Base-by-base conservation (phyloP, 768 basidiomycete species). In the Lentinula sp. region DNA sequence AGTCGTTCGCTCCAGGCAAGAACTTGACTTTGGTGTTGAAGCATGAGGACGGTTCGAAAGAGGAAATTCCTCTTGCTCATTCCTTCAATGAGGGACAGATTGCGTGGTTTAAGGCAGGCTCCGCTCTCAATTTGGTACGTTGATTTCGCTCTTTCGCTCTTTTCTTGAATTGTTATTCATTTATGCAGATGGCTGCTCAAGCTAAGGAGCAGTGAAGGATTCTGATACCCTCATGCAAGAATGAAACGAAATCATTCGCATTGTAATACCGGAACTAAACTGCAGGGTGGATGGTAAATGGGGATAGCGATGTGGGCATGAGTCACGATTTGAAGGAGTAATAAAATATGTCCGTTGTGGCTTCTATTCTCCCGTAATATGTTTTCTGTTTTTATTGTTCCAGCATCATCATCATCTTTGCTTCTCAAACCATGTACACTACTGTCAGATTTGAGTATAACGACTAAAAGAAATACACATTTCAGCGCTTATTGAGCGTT, bases 51-150 rank as follows among this genome's bases (percentile, higher is more conserved):
- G 93, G 94, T 40, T 77, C 79, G 61, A 80, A 79, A 68, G 89
- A 93, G 80, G 82, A 91, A 69, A 80, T 96, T 65, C 52, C 82
- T 21, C 86, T 95, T 62, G 91, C 92, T 28, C 94, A 97, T 75
- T 91, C 93, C 11, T 98, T 97, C 83, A 98, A 98, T 71, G 89
- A 93, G 75, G 93, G 93, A 51, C 95, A 97, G 77, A 95, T 97
- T 70, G 93, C 84, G 67, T 97, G 96, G 95, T 98, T 97, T 87
- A 95, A 95, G 83, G 94, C 94, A 68, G 96, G 96, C 45, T 93
- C 91, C 65, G 93, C 93, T 16, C 85, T 96, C 57, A 95, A 95
- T 82, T 70, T 94, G 76, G 89, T 92, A 66, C 42, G 84, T 79
- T 49, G 21, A 13, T 21, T 23, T 40, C 21, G 5, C 32, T 35